These are phyloP conservation scores for Periconia macrospinosa DNA, from an alignment of 2,329 filamentous ascomycete species.

Conservation along the genomic window DNA sequence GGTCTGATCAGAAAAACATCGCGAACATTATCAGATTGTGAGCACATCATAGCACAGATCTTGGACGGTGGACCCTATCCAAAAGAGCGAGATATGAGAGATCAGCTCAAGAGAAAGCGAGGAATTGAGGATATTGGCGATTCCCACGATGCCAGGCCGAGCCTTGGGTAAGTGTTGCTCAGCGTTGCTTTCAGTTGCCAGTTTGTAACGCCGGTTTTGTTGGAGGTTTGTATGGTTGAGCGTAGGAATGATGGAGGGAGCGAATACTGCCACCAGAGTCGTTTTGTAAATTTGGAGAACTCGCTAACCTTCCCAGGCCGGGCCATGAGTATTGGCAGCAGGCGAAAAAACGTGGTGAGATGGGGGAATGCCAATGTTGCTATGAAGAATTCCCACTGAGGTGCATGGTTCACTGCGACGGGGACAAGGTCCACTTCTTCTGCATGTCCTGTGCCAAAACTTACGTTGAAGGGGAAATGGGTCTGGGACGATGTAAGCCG, in stretches of 20 bases:
- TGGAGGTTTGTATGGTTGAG: too few relatives aligned
- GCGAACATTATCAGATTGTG: constrained; percentile 25
- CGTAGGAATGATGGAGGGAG: neutral
- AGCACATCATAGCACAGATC: constrained; percentile 29
- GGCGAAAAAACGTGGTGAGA: constrained; percentile 44
- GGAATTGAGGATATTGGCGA: constrained; percentile 21
- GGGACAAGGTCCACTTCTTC: constrained; percentile 64
- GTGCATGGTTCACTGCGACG: constrained; percentile 69
- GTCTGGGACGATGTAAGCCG: constrained; percentile 68
- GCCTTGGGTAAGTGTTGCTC: neutral
- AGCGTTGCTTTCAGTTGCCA: neutral
- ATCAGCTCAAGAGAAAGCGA: constrained; percentile 36
- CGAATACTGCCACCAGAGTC: too few relatives aligned
- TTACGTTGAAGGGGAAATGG: constrained; percentile 70
- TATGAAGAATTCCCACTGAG: constrained; percentile 68
- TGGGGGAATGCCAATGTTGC: constrained; percentile 72
- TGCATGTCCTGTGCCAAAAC: constrained; percentile 67
- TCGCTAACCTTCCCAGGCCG: neutral
- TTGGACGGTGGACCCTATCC: constrained; percentile 38
- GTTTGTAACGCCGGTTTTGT: too few relatives aligned
- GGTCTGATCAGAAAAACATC: constrained; percentile 25
- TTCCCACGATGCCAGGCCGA: constrained; percentile 5
- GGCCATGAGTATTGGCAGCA: constrained; percentile 42
- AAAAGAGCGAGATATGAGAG: constrained; percentile 32
- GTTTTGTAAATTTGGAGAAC: neutral